These are phyloP conservation scores for Phytophthora capsici DNA, from an alignment of 352 stramenopile species.

Conservation along the genomic window DNA sequence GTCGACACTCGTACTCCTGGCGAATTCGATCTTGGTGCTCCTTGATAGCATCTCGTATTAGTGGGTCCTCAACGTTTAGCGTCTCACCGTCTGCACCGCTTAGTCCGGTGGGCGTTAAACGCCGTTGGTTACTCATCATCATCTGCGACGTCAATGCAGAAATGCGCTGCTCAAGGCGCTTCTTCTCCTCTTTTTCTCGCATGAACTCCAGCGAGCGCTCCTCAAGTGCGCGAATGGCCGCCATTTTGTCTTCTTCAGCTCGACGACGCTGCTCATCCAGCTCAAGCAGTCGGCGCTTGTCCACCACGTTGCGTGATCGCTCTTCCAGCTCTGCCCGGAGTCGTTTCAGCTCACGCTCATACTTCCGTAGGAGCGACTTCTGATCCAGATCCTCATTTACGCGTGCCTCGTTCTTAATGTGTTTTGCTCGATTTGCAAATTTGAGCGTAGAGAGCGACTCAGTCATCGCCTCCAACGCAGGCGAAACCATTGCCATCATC, in stretches of 20 bases:
- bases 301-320: slow-evolving; percentile 93
- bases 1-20: slow-evolving; percentile 90
- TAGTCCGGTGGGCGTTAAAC: slow-evolving; percentile 14
- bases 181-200: slow-evolving; percentile 96
- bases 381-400: slow-evolving; percentile 95
- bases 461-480: slow-evolving; percentile 87
- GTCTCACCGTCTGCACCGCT: slow-evolving; percentile 33
- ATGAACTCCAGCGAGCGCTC: slow-evolving; percentile 93
- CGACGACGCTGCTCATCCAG: slow-evolving; percentile 88
- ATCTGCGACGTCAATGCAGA: slow-evolving; percentile 93
- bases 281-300: slow-evolving; percentile 92
- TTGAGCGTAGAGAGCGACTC: slow-evolving; percentile 95
- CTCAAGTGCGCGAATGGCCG: slow-evolving; percentile 92
- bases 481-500: slow-evolving; percentile 97
- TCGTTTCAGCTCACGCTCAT: slow-evolving; percentile 95
- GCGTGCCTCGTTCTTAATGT: slow-evolving; percentile 91
- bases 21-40: slow-evolving; percentile 91
- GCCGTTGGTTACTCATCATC: slow-evolving; percentile 83
- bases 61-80: slow-evolving; percentile 75
- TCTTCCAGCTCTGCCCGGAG: slow-evolving; percentile 93
- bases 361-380: slow-evolving; percentile 93
- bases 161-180: slow-evolving; percentile 94
- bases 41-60: slow-evolving; percentile 85
- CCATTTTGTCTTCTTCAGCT: slow-evolving; percentile 96
- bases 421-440: slow-evolving; percentile 94